These are phyloP conservation scores for Pseudogymnoascus sp. DNA, from an alignment of 2,329 filamentous ascomycete species.

Conservation along the genomic window DNA sequence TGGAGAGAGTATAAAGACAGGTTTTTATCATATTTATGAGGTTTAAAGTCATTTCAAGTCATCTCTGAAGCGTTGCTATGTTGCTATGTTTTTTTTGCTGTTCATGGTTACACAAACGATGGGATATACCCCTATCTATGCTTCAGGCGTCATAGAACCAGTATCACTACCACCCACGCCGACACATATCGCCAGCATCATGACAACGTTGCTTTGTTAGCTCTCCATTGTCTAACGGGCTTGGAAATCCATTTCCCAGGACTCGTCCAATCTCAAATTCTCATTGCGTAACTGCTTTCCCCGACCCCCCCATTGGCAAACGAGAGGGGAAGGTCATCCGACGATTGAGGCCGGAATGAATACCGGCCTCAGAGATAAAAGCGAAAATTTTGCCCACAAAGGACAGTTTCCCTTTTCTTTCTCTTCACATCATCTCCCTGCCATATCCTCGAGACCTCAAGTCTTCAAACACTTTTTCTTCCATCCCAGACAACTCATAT, in stretches of 20 bases:
- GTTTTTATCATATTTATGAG: neutral
- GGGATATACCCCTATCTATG: neutral
- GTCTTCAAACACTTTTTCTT: neutral
- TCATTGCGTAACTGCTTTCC: neutral
- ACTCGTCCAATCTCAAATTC: neutral
- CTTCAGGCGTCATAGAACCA: neutral
- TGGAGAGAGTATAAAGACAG: neutral
- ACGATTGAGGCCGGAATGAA: slow-evolving; percentile 7
- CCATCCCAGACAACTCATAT: neutral
- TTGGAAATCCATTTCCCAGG: neutral
- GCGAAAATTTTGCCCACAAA: neutral
- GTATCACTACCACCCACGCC: neutral
- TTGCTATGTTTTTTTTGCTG: neutral
- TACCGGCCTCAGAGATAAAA: slow-evolving; percentile 8
- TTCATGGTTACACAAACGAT: neutral
- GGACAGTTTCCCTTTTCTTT: neutral
- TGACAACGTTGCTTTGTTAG: neutral
- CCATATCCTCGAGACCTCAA: slow-evolving; percentile 3
- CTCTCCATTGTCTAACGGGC: neutral
- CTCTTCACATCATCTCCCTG: neutral
- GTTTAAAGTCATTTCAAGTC: neutral
- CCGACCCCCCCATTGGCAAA: neutral
- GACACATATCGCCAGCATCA: neutral
- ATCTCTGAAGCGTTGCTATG: neutral
- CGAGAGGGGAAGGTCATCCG: slow-evolving; percentile 1